phyloP scores from a whole-genome alignment of 2,329 filamentous ascomycete genomes.

The Alternaria brassicicola region DNA sequence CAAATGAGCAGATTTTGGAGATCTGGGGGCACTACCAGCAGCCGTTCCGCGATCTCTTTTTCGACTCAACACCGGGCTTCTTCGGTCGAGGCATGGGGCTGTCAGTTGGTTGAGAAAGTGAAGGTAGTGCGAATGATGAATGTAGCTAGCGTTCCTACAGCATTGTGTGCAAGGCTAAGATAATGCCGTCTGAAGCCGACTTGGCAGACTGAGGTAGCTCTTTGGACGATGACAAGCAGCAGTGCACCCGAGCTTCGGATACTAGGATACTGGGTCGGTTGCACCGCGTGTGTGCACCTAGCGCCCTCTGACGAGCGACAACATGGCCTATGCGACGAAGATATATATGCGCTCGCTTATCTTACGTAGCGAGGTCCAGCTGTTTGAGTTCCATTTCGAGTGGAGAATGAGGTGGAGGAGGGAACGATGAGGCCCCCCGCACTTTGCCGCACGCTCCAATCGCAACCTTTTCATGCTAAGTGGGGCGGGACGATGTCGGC shows the following conservation, averaged over 20 bases:
- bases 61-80: slow-evolving; percentile 68
- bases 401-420: slow-evolving; percentile 1
- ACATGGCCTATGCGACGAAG: slow-evolving; percentile 1
- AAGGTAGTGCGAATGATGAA: not conserved
- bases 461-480: slow-evolving; percentile 3
- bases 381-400: not conserved
- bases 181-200: slow-evolving; percentile 5
- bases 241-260: slow-evolving; percentile 12
- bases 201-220: slow-evolving; percentile 7
- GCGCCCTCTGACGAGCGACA: slow-evolving; percentile 17
- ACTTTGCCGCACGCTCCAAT: slow-evolving; percentile 17
- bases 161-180: not conserved
- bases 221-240: not conserved
- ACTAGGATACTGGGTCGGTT: slow-evolving; percentile 5
- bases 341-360: slow-evolving; percentile 1
- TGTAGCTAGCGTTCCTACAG: slow-evolving; percentile 1
- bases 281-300: slow-evolving; percentile 6
- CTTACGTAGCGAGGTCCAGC: not conserved
- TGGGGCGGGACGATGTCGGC: slow-evolving; percentile 9
- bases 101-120: not conserved
- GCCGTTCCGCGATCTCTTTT: slow-evolving; percentile 70
- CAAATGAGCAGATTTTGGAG: not conserved
- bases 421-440: slow-evolving; percentile 19
- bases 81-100: slow-evolving; percentile 67
- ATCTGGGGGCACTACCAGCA: slow-evolving; percentile 61